Percentiles rank a stretch among this genome's conserved stretches.
These are phyloP conservation scores for Cyberlindnera misumaiensis DNA, from an alignment of 805 yeast species.

Conservation along the genomic window DNA sequence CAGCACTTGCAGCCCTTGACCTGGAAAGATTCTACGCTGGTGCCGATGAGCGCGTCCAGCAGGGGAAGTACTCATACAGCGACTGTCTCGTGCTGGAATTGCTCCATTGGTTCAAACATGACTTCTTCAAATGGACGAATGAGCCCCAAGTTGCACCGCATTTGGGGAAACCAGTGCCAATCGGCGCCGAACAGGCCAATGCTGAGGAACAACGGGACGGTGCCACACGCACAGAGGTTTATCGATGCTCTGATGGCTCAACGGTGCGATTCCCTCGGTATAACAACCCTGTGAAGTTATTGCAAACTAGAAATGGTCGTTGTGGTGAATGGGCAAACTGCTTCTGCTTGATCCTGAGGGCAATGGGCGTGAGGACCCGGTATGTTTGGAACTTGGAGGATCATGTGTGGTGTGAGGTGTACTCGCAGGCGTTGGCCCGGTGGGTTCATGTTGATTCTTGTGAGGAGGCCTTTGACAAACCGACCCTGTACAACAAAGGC, in stretches of 20 bases:
- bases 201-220: conserved; percentile 32
- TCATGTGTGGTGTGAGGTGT: conserved; percentile 95
- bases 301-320: conserved; percentile 63
- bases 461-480: conserved; percentile 80
- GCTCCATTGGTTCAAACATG: conserved; percentile 65
- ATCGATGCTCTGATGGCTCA: conserved; percentile 50
- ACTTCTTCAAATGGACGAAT: conserved; percentile 81
- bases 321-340: conserved; percentile 97
- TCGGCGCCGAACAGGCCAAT: conserved; percentile 38
- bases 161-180: conserved; percentile 27
- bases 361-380: conserved; percentile 59
- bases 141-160: conserved; percentile 59
- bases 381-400: conserved; percentile 88
- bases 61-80: conserved; percentile 33
- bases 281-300: conserved; percentile 55
- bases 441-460: conserved; percentile 93
- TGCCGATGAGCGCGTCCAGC: conserved; percentile 42
- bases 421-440: conserved; percentile 46
- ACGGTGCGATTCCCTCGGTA: conserved; percentile 67
- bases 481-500: conserved; percentile 66
- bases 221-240: conserved; percentile 58
- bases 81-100: conserved; percentile 55
- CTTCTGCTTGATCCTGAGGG: conserved; percentile 60
- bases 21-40: conserved; percentile 49
- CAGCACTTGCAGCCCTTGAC: conserved; percentile 58